Percentiles rank a stretch among this genome's conserved stretches.
phyloP scores from a whole-genome alignment of 2,329 filamentous ascomycete species.

The Paraphoma sp. region DNA sequence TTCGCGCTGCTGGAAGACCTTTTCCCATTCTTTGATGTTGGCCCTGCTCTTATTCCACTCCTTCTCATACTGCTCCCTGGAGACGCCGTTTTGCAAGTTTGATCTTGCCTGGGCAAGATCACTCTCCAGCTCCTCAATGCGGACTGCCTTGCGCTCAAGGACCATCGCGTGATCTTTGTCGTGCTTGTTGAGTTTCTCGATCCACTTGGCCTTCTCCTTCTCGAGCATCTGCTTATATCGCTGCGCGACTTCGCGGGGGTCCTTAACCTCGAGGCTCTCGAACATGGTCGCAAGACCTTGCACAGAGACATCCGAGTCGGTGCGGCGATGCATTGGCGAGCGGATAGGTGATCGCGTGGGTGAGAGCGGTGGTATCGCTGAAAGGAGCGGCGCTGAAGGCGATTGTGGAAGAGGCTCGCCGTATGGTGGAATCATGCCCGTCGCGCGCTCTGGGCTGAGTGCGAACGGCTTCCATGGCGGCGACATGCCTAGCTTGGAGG shows the following conservation, averaged over 20 bases:
- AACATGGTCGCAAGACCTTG: constrained; percentile 70
- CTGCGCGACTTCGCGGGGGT: constrained; percentile 53
- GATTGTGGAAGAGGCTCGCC: constrained; percentile 14
- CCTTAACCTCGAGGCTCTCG: constrained; percentile 67
- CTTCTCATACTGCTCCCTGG: constrained; percentile 38
- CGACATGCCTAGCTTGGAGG: constrained; percentile 61
- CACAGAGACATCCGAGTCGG: constrained; percentile 47
- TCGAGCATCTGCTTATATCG: constrained; percentile 53
- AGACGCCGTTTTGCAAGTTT: constrained; percentile 29
- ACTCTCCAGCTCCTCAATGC: constrained; percentile 40
- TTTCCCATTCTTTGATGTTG: constrained; percentile 41
- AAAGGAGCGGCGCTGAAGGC: constrained; percentile 6
- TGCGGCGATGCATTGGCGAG: constrained; percentile 34
- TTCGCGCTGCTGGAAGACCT: constrained; percentile 39
- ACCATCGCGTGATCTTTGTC: constrained; percentile 72
- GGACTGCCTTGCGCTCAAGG: constrained; percentile 32
- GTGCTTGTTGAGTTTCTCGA: constrained; percentile 49
- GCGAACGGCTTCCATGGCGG: constrained; percentile 60
- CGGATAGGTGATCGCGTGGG: constrained; percentile 27
- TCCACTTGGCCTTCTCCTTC: constrained; percentile 49
- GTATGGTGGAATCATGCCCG: constrained; percentile 50
- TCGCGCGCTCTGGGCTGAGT: constrained; percentile 69
- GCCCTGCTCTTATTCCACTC: constrained; percentile 38
- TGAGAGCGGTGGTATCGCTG: constrained; percentile 8
- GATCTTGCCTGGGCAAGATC: constrained; percentile 26